Evolutionary conservation across 2,329 filamentous ascomycete species (phyloP).

Genomic region (Phaeosphaeria sp.): DNA sequence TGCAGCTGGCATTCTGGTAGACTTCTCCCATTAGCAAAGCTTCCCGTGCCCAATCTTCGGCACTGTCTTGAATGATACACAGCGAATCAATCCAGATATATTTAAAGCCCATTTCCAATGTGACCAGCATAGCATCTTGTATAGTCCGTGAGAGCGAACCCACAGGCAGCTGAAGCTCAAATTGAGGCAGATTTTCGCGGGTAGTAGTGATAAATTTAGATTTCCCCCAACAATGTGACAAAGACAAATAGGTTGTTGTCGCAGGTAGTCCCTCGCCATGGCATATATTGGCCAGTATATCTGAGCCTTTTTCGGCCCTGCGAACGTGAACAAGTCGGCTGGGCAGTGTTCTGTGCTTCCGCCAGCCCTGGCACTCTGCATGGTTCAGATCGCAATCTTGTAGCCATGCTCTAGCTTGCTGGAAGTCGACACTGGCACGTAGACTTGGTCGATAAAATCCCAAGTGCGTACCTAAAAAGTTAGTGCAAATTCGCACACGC

Average conservation of each 20-base stretch:
- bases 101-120: no score
- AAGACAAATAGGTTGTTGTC: conserved; percentile 1
- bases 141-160: background rate
- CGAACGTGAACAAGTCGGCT: conserved; percentile 4
- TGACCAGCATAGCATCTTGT: no score
- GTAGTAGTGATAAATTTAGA: conserved; percentile 2
- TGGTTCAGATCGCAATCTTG: background rate
- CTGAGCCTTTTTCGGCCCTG: background rate
- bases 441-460: background rate
- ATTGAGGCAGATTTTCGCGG: background rate
- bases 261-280: background rate
- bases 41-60: no score
- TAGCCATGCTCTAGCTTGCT: background rate
- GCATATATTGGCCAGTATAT: background rate
- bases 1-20: conserved; percentile 1
- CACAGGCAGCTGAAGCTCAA: background rate
- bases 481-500: background rate
- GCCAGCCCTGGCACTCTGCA: background rate
- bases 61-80: no score
- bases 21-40: no score
- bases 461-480: background rate
- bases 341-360: background rate
- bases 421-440: background rate
- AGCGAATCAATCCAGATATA: no score
- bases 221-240: conserved; percentile 7